Conservation (phyloP, 176 grass and related monocot species). For the Typha latifolia region DNA sequence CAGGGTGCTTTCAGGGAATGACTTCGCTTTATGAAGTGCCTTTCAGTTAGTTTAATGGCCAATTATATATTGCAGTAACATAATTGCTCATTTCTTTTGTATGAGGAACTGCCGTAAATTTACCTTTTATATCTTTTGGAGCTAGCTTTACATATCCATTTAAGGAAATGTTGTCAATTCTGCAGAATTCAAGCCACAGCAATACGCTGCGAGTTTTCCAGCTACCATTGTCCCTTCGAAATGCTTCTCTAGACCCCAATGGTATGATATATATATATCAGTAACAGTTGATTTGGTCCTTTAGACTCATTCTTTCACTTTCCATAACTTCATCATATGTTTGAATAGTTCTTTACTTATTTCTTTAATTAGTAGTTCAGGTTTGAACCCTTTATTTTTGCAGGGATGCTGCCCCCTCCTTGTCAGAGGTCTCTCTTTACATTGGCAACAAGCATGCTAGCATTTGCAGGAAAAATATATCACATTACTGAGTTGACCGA, state of each 20-base stretch:
- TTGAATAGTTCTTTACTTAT: background rate
- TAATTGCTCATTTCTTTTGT: too few species aligned
- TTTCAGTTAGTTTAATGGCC: too few species aligned
- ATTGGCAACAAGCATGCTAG: constrained; percentile 65
- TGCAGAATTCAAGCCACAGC: constrained; percentile 58
- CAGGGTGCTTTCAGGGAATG: too few species aligned
- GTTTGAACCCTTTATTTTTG: constrained; percentile 19
- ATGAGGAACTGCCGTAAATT: too few species aligned
- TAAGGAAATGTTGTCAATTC: constrained; percentile 17
- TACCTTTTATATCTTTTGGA: too few species aligned
- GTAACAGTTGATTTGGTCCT: constrained; percentile 12
- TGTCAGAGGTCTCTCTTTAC: constrained; percentile 72
- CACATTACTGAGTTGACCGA: constrained; percentile 58
- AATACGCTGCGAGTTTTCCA: constrained; percentile 65
- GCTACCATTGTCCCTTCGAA: constrained; percentile 74
- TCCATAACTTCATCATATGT: background rate
- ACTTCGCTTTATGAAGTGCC: too few species aligned
- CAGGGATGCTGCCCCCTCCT: constrained; percentile 54
- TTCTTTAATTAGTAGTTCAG: background rate
- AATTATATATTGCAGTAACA: too few species aligned
- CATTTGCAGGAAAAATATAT: constrained; percentile 74
- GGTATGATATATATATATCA: constrained; percentile 43
- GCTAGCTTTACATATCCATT: background rate
- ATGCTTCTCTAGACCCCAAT: constrained; percentile 40
- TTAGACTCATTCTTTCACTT: constrained; percentile 14